Evolutionary conservation across 2,329 filamentous ascomycete species (phyloP), one percentile per base, ranked within the genome.

Genomic region (Dothiorella sarmentorum): DNA sequence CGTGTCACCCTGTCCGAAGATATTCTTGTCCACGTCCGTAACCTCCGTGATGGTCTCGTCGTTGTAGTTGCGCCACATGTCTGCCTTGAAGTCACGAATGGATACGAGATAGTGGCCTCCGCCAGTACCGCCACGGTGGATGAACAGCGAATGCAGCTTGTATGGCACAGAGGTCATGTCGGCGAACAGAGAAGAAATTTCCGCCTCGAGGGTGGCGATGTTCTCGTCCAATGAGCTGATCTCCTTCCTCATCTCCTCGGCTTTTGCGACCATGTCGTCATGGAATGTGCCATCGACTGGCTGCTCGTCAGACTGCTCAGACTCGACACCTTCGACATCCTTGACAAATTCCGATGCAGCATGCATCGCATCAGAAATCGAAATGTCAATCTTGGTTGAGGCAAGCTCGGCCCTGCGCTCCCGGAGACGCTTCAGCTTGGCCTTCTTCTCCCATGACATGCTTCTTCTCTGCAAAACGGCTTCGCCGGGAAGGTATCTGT

Each of bases 21-120:
- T 59, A 31, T 59, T 45, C 38, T 55, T 59, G 5, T 59, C 47
- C 2, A 59, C 38, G 7, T 59, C 57, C 1, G 47, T 53, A 24
- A 85, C 82, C 63, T 89, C 85, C 2, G 84, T 86, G 22, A 99
- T 91, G 15, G 81, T 82, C 56, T 88, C 87, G 68, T 99, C 94
- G 70, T 99, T 99, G 79, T 97, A 99, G 68, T 90, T 91, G 59
- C 91, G 87, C 92, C 94, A 99, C 18, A 92, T 78, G 33, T 85
- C 76, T 45, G 85, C 83, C 63, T 87, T 83, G 71, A 96, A 96
- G 75, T 97, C 94, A 68, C 86, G 89, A 63, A 99, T 95, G 82
- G 92, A 97, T 43, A 97, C 91, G 87, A 91, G 97, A 75, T 97
- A 99, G 73, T 99, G 94, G 0, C 94, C 94, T 27, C 82, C 81